Conservation (phyloP, 2,329 filamentous ascomycete genomes). For the Diaporthe capsici region DNA sequence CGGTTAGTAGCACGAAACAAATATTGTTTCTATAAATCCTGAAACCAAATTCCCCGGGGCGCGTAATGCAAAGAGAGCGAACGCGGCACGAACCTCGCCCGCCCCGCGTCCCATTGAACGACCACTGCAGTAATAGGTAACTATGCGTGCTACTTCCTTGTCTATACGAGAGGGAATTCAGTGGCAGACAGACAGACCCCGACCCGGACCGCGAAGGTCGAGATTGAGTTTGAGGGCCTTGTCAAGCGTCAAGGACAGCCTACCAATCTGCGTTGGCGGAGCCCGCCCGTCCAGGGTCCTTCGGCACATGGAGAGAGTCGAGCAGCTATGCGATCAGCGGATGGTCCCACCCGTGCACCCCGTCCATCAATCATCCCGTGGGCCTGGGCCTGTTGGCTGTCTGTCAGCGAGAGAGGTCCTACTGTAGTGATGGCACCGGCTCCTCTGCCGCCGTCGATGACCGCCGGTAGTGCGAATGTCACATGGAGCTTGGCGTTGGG, state of each 20-base stretch:
- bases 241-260: slow-evolving; percentile 23
- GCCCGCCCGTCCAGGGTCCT: slow-evolving; percentile 2
- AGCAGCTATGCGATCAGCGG: slow-evolving; percentile 7
- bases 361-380: slow-evolving; percentile 6
- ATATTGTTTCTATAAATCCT: slow-evolving; percentile 34
- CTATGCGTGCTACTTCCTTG: not conserved
- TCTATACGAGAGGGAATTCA: slow-evolving; percentile 7
- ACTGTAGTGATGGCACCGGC: not conserved
- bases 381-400: slow-evolving; percentile 15
- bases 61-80: slow-evolving; percentile 34
- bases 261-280: not conserved
- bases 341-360: slow-evolving; percentile 16
- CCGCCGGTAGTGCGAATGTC: slow-evolving; percentile 4
- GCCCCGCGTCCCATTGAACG: slow-evolving; percentile 3
- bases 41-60: slow-evolving; percentile 34
- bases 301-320: slow-evolving; percentile 18
- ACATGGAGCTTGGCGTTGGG: not conserved
- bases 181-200: not conserved
- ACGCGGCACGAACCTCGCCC: slow-evolving; percentile 30
- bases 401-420: not conserved
- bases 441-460: not conserved
- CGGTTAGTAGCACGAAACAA: slow-evolving; percentile 19
- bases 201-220: not conserved
- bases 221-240: slow-evolving; percentile 31
- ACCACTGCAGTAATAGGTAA: not conserved